Base-by-base conservation (phyloP, 2,329 filamentous ascomycete species). In the Alternaria brassicicola region DNA sequence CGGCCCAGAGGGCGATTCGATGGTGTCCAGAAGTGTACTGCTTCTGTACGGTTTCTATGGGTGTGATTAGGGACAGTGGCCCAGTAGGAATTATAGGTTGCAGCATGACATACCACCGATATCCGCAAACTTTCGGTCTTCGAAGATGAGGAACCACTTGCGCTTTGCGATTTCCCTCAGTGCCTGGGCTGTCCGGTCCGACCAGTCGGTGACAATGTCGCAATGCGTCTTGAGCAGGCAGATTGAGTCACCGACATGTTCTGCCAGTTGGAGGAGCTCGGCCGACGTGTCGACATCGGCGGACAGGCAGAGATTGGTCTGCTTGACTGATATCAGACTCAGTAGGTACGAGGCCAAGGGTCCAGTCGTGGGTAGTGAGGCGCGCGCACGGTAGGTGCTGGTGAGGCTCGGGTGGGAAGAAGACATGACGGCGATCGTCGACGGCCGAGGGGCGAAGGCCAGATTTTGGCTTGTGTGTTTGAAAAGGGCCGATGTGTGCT, bases 121-220 rank as follows among this genome's bases (percentile, higher is more conserved):
- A 63, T 85, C 83, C 39, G 81, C 82, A 66, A 85, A 84, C 65
- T 85, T 85, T 59, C 83, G 76, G 66, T 85, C 83, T 69, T 85
- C 83, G 64, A 85, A 85, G 35, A 85, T 76, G 13, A 84, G 58
- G 64, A 85, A 85, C 48, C 76, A 77, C 67, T 83, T 84, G 52
- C 81, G 75, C 65, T 73, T 71, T 2, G 81, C 78, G 41, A 84
- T 77, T 35, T 83, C 82, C 47, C 78, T 74, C 62, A 85, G 69
- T 1, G 79, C 78, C 56, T 78, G 67, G 17, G 83, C 82, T 1
- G 85, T 86, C 56, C 84, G 79, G 58, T 84, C 82, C 13, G 81
- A 82, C 80, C 85, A 88, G 73, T 88, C 86, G 61, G 83, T 81
- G 65, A 88, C 83, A 51, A 86, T 86, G 73, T 88, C 86, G 54